Conservation (phyloP, 768 basidiomycete species). For the Rhizopogon sp. region DNA sequence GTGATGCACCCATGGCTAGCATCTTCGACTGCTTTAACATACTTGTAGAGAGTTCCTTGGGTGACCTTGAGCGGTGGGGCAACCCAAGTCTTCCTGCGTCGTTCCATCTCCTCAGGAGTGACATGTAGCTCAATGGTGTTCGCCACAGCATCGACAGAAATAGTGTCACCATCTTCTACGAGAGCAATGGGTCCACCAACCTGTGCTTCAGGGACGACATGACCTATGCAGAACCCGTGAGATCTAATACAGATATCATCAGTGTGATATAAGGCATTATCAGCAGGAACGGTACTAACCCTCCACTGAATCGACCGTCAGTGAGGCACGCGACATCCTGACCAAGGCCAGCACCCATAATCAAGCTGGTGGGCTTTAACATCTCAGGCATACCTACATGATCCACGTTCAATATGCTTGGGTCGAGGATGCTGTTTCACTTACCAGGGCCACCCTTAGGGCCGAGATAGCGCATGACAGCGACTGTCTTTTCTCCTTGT, state of each 20-base stretch:
- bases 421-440: slow-evolving; percentile 16
- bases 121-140: slow-evolving; percentile 81
- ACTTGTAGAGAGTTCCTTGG: slow-evolving; percentile 85
- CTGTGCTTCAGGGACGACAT: slow-evolving; percentile 95
- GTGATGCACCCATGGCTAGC: slow-evolving; percentile 93
- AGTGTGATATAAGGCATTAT: slow-evolving; percentile 14
- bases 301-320: slow-evolving; percentile 97
- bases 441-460: slow-evolving; percentile 94
- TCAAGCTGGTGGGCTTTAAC: slow-evolving; percentile 95
- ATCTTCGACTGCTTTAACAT: slow-evolving; percentile 81
- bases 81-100: slow-evolving; percentile 67
- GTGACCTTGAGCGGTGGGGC: slow-evolving; percentile 82
- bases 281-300: slow-evolving; percentile 48
- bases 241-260: slow-evolving; percentile 46
- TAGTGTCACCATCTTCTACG: slow-evolving; percentile 81
- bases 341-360: slow-evolving; percentile 98
- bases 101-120: slow-evolving; percentile 72
- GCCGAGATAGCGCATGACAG: slow-evolving; percentile 91
- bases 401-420: slow-evolving; percentile 7
- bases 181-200: slow-evolving; percentile 92
- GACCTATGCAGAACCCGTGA: slow-evolving; percentile 95
- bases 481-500: slow-evolving; percentile 95
- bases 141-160: slow-evolving; percentile 83
- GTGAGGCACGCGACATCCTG: slow-evolving; percentile 95
- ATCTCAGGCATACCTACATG: slow-evolving; percentile 94